Conservation (phyloP, 2,329 filamentous ascomycete genomes). For the Colletotrichum trifolii region DNA sequence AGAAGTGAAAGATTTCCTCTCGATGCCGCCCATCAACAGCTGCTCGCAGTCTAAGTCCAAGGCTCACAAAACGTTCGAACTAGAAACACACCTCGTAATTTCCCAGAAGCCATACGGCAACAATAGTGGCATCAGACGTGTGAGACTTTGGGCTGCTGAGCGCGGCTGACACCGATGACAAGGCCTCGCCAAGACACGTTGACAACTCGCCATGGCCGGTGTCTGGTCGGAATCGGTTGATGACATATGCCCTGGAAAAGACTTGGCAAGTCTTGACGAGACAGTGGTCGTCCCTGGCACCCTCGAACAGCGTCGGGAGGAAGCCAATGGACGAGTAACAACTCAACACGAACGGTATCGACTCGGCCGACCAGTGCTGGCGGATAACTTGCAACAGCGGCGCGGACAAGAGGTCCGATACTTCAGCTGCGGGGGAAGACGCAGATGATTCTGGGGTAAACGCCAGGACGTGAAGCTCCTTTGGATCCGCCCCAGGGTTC, state of each 20-base stretch:
- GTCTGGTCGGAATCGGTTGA: slow-evolving; percentile 48
- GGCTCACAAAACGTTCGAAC: not conserved
- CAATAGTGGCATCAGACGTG: slow-evolving; percentile 48
- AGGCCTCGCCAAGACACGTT: slow-evolving; percentile 49
- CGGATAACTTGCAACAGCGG: slow-evolving; percentile 36
- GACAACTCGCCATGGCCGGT: slow-evolving; percentile 47
- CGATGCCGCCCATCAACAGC: slow-evolving; percentile 52
- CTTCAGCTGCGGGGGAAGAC: slow-evolving; percentile 8
- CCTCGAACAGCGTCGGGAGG: slow-evolving; percentile 44
- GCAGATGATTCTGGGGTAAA: slow-evolving; percentile 10
- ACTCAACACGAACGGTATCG: slow-evolving; percentile 52
- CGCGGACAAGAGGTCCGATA: not conserved
- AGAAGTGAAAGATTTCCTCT: slow-evolving; percentile 18
- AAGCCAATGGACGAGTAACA: slow-evolving; percentile 51
- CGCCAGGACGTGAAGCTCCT: not conserved
- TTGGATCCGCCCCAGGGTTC: slow-evolving; percentile 1
- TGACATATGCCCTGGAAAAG: slow-evolving; percentile 53
- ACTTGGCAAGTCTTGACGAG: slow-evolving; percentile 53
- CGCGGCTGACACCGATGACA: slow-evolving; percentile 52
- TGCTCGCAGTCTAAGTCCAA: slow-evolving; percentile 25
- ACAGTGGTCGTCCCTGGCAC: slow-evolving; percentile 45
- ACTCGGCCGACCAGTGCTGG: slow-evolving; percentile 53
- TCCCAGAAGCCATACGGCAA: slow-evolving; percentile 53
- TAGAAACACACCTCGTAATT: slow-evolving; percentile 50
- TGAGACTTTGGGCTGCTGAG: slow-evolving; percentile 43